Conservation (phyloP, 2,329 filamentous ascomycete genomes). For the Talaromyces piceae region DNA sequence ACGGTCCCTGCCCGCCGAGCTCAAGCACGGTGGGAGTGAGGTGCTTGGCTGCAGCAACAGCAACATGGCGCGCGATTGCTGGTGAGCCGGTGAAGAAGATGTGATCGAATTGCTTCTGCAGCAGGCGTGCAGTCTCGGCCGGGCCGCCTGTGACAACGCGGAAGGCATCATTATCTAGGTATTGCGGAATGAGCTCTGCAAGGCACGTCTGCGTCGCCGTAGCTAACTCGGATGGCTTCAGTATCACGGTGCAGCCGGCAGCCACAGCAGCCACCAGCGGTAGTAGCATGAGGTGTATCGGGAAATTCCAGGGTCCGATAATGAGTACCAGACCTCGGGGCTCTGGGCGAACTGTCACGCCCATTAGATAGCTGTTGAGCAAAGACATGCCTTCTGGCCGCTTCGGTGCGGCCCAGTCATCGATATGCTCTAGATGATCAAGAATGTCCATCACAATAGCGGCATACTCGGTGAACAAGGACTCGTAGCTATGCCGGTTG, state of each 20-base stretch:
- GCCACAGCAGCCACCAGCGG: conserved; percentile 39
- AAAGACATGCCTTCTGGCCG: conserved; percentile 18
- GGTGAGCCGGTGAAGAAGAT: conserved; percentile 43
- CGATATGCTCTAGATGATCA: conserved; percentile 31
- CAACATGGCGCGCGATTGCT: conserved; percentile 31
- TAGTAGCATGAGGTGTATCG: conserved; percentile 31
- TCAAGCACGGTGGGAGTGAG: conserved; percentile 41
- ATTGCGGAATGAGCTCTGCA: conserved; percentile 33
- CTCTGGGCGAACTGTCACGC: conserved; percentile 34
- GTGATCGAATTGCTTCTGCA: conserved; percentile 36
- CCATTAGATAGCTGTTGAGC: conserved; percentile 23
- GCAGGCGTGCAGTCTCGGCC: conserved; percentile 29
- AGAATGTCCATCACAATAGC: conserved; percentile 30
- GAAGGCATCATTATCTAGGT: conserved; percentile 36
- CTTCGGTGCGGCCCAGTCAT: conserved; percentile 35
- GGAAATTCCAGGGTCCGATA: conserved; percentile 44
- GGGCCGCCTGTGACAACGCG: conserved; percentile 31
- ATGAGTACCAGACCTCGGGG: conserved; percentile 40
- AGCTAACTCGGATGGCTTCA: conserved; percentile 42
- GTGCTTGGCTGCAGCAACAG: conserved; percentile 37
- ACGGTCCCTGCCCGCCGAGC: conserved; percentile 41
- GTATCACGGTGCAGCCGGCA: conserved; percentile 34
- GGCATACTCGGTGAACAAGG: conserved; percentile 23
- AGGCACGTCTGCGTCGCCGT: conserved; percentile 29
- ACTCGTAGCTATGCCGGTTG: conserved; percentile 28